These are phyloP conservation scores for Emergomyces pasteurianus DNA, from an alignment of 2,329 filamentous ascomycete species.

Conservation along the genomic window DNA sequence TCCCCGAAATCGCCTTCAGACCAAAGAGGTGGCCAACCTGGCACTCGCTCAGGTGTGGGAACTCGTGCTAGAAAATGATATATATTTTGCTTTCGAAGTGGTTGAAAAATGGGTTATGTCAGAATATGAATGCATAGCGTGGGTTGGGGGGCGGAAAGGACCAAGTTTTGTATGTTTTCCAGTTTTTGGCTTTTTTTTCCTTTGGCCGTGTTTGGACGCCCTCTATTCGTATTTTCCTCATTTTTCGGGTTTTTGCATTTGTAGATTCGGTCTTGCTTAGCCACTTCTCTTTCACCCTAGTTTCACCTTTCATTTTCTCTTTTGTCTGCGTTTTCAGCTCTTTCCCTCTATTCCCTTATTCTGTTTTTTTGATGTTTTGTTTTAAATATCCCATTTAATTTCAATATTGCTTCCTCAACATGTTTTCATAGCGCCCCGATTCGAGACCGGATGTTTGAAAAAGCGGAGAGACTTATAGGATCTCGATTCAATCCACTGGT, in stretches of 20 bases:
- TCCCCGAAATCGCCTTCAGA: slow-evolving; percentile 17
- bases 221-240: slow-evolving; percentile 7
- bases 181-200: not conserved
- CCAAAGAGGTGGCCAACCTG: slow-evolving; percentile 18
- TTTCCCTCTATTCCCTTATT: slow-evolving; percentile 8
- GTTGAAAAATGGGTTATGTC: not conserved
- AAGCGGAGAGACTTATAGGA: not conserved
- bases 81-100: not conserved
- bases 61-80: slow-evolving; percentile 20
- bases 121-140: slow-evolving; percentile 25
- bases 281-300: slow-evolving; percentile 4
- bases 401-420: slow-evolving; percentile 1
- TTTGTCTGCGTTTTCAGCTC: not conserved
- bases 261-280: slow-evolving; percentile 5
- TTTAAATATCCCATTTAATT: slow-evolving; percentile 1
- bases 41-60: slow-evolving; percentile 21
- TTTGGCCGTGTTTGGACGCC: slow-evolving; percentile 12
- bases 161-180: not conserved
- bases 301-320: not conserved
- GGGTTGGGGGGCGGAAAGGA: slow-evolving; percentile 22
- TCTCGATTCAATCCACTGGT: slow-evolving; percentile 3
- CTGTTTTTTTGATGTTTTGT: slow-evolving; percentile 1
- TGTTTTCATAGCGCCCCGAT: slow-evolving; percentile 6
- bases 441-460: not conserved
- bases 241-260: slow-evolving; percentile 16